Percentiles rank a stretch among this genome's conserved stretches.
phyloP scores from a whole-genome alignment of 2,329 filamentous ascomycete genomes.

The Scedosporium apiospermum region DNA sequence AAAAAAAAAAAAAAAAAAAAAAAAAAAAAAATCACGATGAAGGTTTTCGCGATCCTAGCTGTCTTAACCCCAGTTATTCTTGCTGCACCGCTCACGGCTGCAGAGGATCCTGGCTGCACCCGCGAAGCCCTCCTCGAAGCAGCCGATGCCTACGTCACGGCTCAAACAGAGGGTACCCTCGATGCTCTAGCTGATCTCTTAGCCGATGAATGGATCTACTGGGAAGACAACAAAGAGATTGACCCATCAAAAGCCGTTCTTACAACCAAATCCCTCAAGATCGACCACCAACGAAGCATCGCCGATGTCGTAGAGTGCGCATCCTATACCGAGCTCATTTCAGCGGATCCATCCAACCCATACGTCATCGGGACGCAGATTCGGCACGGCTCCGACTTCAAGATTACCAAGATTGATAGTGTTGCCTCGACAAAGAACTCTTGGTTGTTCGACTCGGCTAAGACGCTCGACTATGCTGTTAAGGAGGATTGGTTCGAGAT shows the following conservation, averaged over 20 bases:
- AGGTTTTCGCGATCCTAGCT: neutral
- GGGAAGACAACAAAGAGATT: slow-evolving; percentile 20
- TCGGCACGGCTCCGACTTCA: slow-evolving; percentile 14
- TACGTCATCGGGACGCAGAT: slow-evolving; percentile 29
- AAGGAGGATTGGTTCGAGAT: slow-evolving; percentile 23
- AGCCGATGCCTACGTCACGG: slow-evolving; percentile 5
- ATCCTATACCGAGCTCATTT: slow-evolving; percentile 25
- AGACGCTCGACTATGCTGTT: slow-evolving; percentile 23
- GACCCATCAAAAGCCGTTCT: slow-evolving; percentile 20
- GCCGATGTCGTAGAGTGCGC: slow-evolving; percentile 25
- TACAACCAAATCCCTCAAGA: slow-evolving; percentile 19
- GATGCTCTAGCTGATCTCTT: slow-evolving; percentile 17
- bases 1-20: too few species aligned
- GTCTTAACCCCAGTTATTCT: neutral
- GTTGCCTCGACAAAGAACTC: slow-evolving; percentile 24
- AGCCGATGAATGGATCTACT: slow-evolving; percentile 35
- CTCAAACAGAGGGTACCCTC: neutral
- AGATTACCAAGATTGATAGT: slow-evolving; percentile 16
- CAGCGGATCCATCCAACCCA: slow-evolving; percentile 20
- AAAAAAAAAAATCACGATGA: neutral
- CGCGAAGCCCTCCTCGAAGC: slow-evolving; percentile 6
- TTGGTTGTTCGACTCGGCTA: slow-evolving; percentile 27
- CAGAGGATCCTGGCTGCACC: neutral
- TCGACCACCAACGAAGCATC: slow-evolving; percentile 26
- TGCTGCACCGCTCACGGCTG: neutral